Evolutionary conservation across 805 yeast species (phyloP), one percentile per base, ranked within the genome.

Genomic region (Kuraishia capsulata): DNA sequence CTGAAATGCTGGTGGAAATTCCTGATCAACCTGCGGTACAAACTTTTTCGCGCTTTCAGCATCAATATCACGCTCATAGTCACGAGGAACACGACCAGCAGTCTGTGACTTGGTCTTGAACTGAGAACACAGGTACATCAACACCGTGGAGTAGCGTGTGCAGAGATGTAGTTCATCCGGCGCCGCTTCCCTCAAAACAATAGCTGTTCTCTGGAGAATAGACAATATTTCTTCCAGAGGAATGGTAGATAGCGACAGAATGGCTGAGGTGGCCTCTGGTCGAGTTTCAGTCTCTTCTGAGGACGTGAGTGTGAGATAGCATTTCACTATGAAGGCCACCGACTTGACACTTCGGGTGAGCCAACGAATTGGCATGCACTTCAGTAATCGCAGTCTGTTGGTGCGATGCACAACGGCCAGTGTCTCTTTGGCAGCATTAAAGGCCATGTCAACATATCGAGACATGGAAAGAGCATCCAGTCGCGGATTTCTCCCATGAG

Each of bases 311-410:
- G 86, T 80, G 45, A 81, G 54, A 51, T 85, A 78, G 51, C 94
- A 84, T 58, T 89, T 90, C 11, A 90, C 92, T 38, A 90, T 71
- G 54, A 88, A 89, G 2, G 96, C 92, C 10, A 87, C 87, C 0
- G 96, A 85, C 48, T 90, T 76, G 17, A 89, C 88, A 20, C 87
- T 77, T 38, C 95, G 68, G 0, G 85, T 81, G 5, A 83, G 78
- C 95, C 96, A 88, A 44, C 96, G 65, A n/a, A 87, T 88, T 1
- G 97, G 96, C 79, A 88, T 86, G 52, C 70, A 81, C 41, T 77
- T 67, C 39, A 87, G 61, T 65, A 81, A 61, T 42, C 71, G 74
- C 42, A 81, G 59, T 44, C 67, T 67, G 49, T 81, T 85, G 4
- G 87, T 77, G 30, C 92, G 61, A 40, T 74, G 76, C 3, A 89